These are phyloP conservation scores for Begonia peltatifolia DNA, from an alignment of 306 rosid genomes.

Conservation along the genomic window DNA sequence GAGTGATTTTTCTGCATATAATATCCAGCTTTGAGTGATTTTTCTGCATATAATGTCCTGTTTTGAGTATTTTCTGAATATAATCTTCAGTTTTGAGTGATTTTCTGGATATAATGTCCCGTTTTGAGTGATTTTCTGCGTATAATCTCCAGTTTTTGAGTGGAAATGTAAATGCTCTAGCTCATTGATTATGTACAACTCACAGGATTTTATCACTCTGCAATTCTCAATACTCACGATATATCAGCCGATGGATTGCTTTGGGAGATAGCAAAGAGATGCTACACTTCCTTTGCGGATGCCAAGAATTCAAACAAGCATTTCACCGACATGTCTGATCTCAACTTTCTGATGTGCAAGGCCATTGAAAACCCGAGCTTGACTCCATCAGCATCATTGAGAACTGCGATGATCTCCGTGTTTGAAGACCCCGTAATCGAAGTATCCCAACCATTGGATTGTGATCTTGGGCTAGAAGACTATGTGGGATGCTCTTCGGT, in stretches of 20 bases:
- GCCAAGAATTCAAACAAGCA: conserved; percentile 68
- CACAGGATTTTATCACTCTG: conserved; percentile 90
- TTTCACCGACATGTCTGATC: conserved; percentile 85
- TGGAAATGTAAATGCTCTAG: no score
- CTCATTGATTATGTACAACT: neutral
- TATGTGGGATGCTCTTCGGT: conserved; percentile 62
- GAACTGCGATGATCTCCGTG: conserved; percentile 69
- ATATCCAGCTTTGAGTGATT: neutral
- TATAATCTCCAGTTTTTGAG: no score
- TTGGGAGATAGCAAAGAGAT: conserved; percentile 73
- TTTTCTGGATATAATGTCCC: neutral
- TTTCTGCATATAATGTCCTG: neutral
- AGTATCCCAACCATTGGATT: conserved; percentile 15
- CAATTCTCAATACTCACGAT: conserved; percentile 70
- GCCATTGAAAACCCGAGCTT: conserved; percentile 78
- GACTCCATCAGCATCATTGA: conserved; percentile 59
- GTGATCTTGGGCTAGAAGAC: conserved; percentile 55
- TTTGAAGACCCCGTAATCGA: conserved; percentile 63
- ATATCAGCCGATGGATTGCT: conserved; percentile 33
- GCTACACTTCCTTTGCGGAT: conserved; percentile 36
- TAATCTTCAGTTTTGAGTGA: no score
- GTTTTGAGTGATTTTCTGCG: no score
- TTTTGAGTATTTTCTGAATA: no score
- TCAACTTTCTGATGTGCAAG: conserved; percentile 83
- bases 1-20: neutral